Evolutionary conservation across 768 basidiomycete species (phyloP), one percentile per base, ranked within the genome.

Genomic region (Pholiota molesta): DNA sequence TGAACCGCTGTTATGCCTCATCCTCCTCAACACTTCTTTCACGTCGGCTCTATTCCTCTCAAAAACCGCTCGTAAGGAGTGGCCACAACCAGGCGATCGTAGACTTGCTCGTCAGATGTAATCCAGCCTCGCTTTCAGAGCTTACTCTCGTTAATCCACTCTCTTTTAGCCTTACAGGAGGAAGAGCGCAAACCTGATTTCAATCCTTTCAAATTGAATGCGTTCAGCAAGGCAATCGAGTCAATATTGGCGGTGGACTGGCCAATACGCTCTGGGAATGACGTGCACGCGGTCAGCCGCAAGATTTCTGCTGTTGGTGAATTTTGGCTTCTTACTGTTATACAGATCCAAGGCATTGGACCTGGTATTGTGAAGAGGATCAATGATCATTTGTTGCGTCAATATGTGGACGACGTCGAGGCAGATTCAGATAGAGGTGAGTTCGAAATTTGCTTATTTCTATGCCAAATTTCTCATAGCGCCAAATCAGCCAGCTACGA

Each of bases 191-290:
- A 73, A 13, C 60, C 67, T 17, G 60, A 60, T 14, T 59, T 73
- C n/a, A 86, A 85, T 62, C 62, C 62, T 5, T 85, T 77, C 74
- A 86, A 83, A 73, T 71, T 86, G 17, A 76, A 78, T 57, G 82
- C 85, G 21, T 86, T 82, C 64, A 71, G 73, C 47, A 77, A 71
- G 59, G 85, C 85, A 3, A 83, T 87, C 57, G 72, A 70, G 8
- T 73, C 72, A 31, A 75, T 87, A 47, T 63, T 72, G 29, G 65
- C 72, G 40, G 65, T 84, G 2, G 70, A 80, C 17, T 69, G 76
- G 59, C 81, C 81, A 53, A 76, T 86, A 56, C 74, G 68, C 45
- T 78, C 81, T 7, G 79, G 74, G 37, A 74, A 74, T 37, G 81
- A 86, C 58, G 75, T 80, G 16, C 68, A 72, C 60, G 63, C 70